These are phyloP conservation scores for Fraxinus sp. DNA, from an alignment of 305 asterid species.

Conservation along the genomic window DNA sequence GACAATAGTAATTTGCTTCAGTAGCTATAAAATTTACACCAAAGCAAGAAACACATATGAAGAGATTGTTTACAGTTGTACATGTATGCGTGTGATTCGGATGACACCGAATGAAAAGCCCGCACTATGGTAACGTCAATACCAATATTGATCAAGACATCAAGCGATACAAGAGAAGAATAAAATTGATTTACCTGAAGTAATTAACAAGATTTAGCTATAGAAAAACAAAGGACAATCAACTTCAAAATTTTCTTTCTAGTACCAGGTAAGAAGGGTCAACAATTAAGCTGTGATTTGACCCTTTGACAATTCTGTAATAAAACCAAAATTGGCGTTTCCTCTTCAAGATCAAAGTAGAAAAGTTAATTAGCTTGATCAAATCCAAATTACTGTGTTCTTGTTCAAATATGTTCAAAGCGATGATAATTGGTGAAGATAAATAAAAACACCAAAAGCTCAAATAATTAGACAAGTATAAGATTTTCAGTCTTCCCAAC, in stretches of 20 bases:
- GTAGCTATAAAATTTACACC: not conserved
- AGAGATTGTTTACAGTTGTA: not conserved
- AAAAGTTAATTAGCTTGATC: not conserved
- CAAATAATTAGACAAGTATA: not conserved
- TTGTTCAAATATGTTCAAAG: not conserved
- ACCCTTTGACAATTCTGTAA: not conserved
- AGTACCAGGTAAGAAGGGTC: not conserved
- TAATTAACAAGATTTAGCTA: not conserved
- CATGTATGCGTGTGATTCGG: not conserved
- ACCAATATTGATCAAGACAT: not conserved
- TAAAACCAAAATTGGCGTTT: not conserved
- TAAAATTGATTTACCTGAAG: conserved; percentile 1
- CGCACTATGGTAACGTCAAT: not conserved
- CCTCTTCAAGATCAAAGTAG: not conserved
- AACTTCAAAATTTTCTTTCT: not conserved
- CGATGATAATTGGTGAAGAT: not conserved
- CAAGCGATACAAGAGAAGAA: not conserved
- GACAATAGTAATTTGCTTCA: not conserved
- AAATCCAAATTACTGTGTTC: not conserved
- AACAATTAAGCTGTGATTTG: not conserved
- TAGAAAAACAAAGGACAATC: conserved; percentile 4
- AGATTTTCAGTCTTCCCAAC: not conserved
- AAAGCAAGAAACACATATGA: not conserved
- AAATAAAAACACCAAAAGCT: not conserved
- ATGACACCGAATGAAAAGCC: not conserved